Evolutionary conservation across 768 basidiomycete genomes (phyloP), one percentile per base, ranked within the genome.

Genomic region (Candolleomyces eurysporus): DNA sequence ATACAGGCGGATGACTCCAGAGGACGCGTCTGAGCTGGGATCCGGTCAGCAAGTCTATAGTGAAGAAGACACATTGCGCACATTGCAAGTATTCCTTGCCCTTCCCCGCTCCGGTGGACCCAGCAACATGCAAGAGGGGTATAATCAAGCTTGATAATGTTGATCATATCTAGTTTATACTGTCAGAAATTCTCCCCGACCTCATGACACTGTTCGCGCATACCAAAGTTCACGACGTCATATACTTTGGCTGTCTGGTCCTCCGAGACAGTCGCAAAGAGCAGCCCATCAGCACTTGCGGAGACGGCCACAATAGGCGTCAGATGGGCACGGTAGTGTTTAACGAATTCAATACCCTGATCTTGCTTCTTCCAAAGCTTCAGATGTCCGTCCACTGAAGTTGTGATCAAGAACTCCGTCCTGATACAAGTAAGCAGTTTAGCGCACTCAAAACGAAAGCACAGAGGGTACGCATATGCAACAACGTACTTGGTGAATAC

Each of bases 291-390:
- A 48, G 89, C 88, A 68, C 94, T 96, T 26, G 89, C 91, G 22
- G 90, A 91, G 4, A 98, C 89, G 8, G 84, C 86, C 4, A 87
- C 78, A 26, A 98, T 83, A 9, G 92, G 85, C 26, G 84, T 82
- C 21, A 96, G 79, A 67, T 97, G 96, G 1, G 97, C 94, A 50
- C 97, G 89, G 73, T 96, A 99, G 65, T 96, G 93, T 76, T 99
- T 99, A 61, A 98, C 96, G 67, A 98, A 98, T 76, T 98, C 97
- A 68, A 99, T 94, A 4, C 96, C 96, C 6, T 80, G 72, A 21
- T 95, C 91, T 76, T 97, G 95, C 75, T 99, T 99, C 80, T 97
- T 98, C 97, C 97, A 99, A n/a, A 99, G 75, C 73, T 99, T 99
- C 64, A 98, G 74, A 73, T 95, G 91, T 2, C 97, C 97, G 70